These are phyloP conservation scores for Mycotypha africana DNA, from an alignment of 371 early-diverging fungal species.

Conservation along the genomic window DNA sequence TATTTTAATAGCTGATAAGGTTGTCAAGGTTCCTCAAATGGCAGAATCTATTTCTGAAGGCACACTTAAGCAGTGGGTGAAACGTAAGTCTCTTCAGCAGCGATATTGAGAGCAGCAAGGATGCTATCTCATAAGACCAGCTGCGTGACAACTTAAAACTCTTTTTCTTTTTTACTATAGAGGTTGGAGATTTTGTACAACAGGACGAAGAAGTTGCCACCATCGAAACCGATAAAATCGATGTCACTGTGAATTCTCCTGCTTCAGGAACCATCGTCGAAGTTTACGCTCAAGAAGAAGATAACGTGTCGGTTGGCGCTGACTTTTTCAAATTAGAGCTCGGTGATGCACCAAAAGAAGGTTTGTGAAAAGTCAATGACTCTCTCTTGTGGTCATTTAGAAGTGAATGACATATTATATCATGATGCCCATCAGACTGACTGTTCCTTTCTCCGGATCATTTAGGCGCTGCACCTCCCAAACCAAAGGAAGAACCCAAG, in stretches of 20 bases:
- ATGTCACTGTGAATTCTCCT: slow-evolving; percentile 94
- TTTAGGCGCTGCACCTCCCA: slow-evolving; percentile 31
- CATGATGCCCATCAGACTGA: too few relatives aligned
- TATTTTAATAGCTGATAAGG: slow-evolving; percentile 54
- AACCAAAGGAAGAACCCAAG: slow-evolving; percentile 43
- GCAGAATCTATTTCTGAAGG: slow-evolving; percentile 98
- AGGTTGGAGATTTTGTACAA: slow-evolving; percentile 91
- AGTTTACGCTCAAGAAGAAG: slow-evolving; percentile 84
- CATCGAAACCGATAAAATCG: slow-evolving; percentile 98
- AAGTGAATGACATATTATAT: not conserved
- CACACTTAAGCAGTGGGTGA: slow-evolving; percentile 91
- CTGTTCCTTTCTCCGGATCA: too few relatives aligned
- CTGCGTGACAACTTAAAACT: not conserved
- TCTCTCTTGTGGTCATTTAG: too few relatives aligned
- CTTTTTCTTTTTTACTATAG: slow-evolving; percentile 36
- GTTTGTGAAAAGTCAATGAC: slow-evolving; percentile 22
- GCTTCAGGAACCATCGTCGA: slow-evolving; percentile 84
- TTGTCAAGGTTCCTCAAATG: slow-evolving; percentile 92
- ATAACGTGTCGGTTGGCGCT: slow-evolving; percentile 88
- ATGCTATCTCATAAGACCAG: too few relatives aligned
- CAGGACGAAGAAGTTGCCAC: slow-evolving; percentile 95
- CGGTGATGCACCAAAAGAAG: slow-evolving; percentile 66
- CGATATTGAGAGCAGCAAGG: too few relatives aligned
- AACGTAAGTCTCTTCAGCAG: slow-evolving; percentile 82
- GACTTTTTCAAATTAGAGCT: slow-evolving; percentile 90